Conservation (phyloP, 2,329 filamentous ascomycete genomes). For the Colletotrichum sp. region DNA sequence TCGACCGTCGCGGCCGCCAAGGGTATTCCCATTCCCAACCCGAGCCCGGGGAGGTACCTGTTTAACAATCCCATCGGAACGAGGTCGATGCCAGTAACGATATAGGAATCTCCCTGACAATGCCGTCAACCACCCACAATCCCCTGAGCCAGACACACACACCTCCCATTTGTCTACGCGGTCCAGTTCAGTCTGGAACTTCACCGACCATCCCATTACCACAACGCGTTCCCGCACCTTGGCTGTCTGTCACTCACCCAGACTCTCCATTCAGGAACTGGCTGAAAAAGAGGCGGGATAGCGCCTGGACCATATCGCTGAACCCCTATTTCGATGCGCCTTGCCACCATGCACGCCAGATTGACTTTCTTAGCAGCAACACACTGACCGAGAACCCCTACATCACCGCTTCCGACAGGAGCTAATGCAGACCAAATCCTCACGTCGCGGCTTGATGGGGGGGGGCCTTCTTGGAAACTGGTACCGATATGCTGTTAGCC, state of each 20-base stretch:
- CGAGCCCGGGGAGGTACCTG: background rate
- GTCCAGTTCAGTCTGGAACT: conserved; percentile 7
- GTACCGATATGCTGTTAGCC: background rate
- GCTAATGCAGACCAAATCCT: background rate
- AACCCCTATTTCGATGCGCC: background rate
- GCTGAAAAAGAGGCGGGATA: background rate
- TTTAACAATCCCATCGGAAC: background rate
- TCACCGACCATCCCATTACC: background rate
- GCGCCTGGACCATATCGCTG: background rate
- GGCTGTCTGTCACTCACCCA: background rate
- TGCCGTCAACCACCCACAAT: background rate
- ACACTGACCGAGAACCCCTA: background rate
- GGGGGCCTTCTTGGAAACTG: background rate
- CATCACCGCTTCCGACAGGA: background rate
- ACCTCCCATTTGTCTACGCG: background rate
- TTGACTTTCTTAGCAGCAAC: background rate
- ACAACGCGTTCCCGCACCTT: background rate
- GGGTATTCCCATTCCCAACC: background rate
- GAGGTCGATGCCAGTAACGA: conserved; percentile 11
- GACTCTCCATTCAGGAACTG: background rate
- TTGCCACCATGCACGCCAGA: background rate
- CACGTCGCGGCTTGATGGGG: background rate
- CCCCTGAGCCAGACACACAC: background rate
- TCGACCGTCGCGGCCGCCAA: background rate
- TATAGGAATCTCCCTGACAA: background rate